Conservation (phyloP, 2,329 filamentous ascomycete genomes). For the Colletotrichum melonis region DNA sequence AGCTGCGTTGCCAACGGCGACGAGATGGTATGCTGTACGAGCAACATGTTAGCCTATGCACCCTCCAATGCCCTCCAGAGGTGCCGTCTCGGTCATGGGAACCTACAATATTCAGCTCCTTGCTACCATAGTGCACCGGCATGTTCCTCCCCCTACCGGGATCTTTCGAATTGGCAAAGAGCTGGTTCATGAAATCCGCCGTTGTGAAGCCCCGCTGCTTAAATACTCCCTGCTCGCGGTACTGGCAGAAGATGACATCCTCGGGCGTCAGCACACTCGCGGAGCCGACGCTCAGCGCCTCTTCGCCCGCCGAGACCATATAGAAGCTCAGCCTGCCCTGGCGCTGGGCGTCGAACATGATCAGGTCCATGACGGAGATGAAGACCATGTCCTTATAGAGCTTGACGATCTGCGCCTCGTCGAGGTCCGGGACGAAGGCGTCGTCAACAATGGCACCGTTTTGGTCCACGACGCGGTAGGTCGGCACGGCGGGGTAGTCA, state of each 20-base stretch:
- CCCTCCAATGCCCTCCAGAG: not conserved
- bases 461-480: conserved; percentile 92
- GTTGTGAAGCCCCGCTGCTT: conserved; percentile 88
- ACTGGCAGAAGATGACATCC: conserved; percentile 94
- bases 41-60: not conserved
- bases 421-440: conserved; percentile 74
- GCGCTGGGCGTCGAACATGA: conserved; percentile 98
- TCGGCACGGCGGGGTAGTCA: conserved; percentile 81
- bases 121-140: conserved; percentile 95
- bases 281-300: conserved; percentile 91
- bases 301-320: conserved; percentile 95
- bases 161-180: conserved; percentile 90
- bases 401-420: conserved; percentile 69
- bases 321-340: conserved; percentile 97
- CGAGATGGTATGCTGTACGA: conserved; percentile 78
- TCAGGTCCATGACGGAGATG: conserved; percentile 88
- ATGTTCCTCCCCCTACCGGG: conserved; percentile 88
- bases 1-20: conserved; percentile 90
- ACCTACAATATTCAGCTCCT: conserved; percentile 83
- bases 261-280: conserved; percentile 84
- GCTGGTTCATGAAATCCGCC: conserved; percentile 92
- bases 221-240: conserved; percentile 93
- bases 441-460: conserved; percentile 86
- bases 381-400: conserved; percentile 75
- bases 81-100: not conserved